Evolutionary conservation across 2,329 filamentous ascomycete species (phyloP), one percentile per base, ranked within the genome.

Genomic region (Orbilia brochopaga): DNA sequence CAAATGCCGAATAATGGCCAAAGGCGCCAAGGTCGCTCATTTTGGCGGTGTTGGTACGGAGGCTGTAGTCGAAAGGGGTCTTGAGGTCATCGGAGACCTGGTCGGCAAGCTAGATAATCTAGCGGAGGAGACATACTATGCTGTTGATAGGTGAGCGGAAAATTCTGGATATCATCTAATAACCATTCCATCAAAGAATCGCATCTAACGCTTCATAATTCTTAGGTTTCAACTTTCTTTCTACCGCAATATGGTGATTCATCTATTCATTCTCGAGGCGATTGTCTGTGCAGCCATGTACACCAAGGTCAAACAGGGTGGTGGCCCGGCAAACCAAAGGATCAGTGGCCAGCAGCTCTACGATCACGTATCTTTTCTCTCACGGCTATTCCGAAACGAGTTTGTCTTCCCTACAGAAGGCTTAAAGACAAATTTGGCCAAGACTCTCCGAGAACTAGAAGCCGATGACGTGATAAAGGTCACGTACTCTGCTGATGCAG

Each of bases 171-270:
- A n/a, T n/a, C n/a, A 75, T 74, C 1, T n/a, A 6, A 30, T 5
- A 1, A 53, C 24, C n/a, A 21, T 17, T 7, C 2, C 10, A 17
- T 19, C 11, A 32, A 21, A 27, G 15, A 11, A n/a, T 42, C 1
- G 35, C 30, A 57, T 2, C 73, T 80, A 82, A 73, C 44, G 10
- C 19, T 40, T 55, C 27, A 8, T 24, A 50, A 11, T 4, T 0
- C 11, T 17, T 37, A 74, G 73, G 59, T 99, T 99, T 82, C 94
- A 99, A 78, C 85, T 99, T 8, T 96, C 92, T 0, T 99, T 99
- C 80, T 99, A 99, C 81, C 88, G 94, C 58, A 99, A 99, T 80
- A 97, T 97, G 94, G 97, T 93, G 0, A 99, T 99, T 73, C 94
- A 99, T 78, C 85, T 99, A 3, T 99, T 99, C 79, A 94, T 99